Percentiles rank a stretch among this genome's conserved stretches.
Evolutionary conservation across 352 stramenopile genomes (phyloP).

Genomic region (Blastocystis sp.): DNA sequence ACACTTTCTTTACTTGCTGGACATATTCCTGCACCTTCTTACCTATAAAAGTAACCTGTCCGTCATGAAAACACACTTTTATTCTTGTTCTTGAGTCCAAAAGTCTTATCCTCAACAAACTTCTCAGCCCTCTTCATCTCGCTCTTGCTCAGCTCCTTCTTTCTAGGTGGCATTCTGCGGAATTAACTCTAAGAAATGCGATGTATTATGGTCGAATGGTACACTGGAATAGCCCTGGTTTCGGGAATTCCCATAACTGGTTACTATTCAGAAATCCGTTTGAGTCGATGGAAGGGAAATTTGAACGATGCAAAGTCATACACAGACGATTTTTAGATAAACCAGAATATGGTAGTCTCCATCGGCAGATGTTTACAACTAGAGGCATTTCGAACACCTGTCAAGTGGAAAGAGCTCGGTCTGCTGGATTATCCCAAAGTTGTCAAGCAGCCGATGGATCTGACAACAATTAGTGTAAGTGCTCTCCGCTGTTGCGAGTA

Average conservation of each 20-base stretch:
- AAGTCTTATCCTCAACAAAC: constrained; percentile 94
- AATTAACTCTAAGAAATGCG: neutral
- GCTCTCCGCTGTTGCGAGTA: neutral
- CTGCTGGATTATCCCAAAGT: neutral
- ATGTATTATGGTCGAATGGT: neutral
- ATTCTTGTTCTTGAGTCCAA: constrained; percentile 99
- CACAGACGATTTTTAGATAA: neutral
- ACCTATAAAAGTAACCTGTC: constrained; percentile 67
- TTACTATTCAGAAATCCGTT: neutral
- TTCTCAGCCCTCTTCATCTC: constrained; percentile 83
- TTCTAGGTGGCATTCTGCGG: constrained; percentile 36
- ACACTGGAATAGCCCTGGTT: neutral
- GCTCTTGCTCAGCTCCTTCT: constrained; percentile 71
- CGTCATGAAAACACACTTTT: constrained; percentile 64
- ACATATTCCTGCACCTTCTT: constrained; percentile 89
- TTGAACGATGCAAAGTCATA: constrained; percentile 4
- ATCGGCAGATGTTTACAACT: neutral
- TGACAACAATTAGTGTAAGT: constrained; percentile 16
- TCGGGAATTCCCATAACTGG: neutral
- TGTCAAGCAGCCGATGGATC: constrained; percentile 51
- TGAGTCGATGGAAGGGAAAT: constrained; percentile 31
- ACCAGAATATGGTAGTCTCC: neutral
- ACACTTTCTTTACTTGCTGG: constrained; percentile 78
- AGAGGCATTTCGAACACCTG: constrained; percentile 1
- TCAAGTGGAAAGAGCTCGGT: constrained; percentile 31